Evolutionary conservation across 345 rosid genomes (phyloP), one percentile per base, ranked within the genome.

Genomic region (Barbarea vulgaris): DNA sequence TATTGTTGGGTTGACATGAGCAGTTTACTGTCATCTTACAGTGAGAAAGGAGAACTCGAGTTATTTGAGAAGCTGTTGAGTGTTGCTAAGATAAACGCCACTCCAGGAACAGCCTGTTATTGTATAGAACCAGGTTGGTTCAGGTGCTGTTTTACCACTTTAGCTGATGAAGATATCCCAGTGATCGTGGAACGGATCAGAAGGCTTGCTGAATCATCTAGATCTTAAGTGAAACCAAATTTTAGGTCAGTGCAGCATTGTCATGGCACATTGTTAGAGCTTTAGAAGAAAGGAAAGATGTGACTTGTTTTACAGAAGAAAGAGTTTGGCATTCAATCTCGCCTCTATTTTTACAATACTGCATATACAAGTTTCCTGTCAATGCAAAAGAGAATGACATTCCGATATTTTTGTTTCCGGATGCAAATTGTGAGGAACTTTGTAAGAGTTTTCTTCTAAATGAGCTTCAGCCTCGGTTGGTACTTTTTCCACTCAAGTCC

Each of bases 111-210:
- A 31, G 93, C 96, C 5, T 91, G 99, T 77, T 96, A 90, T 78
- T 89, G 96, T 83, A 90, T 87, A 71, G 93, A 95, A 79, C 93
- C 92, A 0, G 99, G 99, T 67, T 95, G 99, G 97, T 95, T 95
- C 68, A 78, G 97, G 25, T 94, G 95, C 71, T 88, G 96, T 84
- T 94, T 90, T 80, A 80, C 97, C 2, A 73, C 88, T 53, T 79
- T 91, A 73, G 76, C 84, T 11, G 72, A 70, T 74, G 90, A 85
- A 72, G 92, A 91, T 77, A 77, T 91, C 81, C 88, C 88, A 62
- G 27, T 83, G 41, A 86, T 89, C 12, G 69, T 91, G 41, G 90
- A 82, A 28, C 77, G 97, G 77, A 90, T 90, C 44, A 73, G 56
- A 19, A 84, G 67, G 75, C 84, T 87, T 69, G 74, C 77, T 44